phyloP scores from a whole-genome alignment of 83 land plant genomes.

The Picea abies region DNA sequence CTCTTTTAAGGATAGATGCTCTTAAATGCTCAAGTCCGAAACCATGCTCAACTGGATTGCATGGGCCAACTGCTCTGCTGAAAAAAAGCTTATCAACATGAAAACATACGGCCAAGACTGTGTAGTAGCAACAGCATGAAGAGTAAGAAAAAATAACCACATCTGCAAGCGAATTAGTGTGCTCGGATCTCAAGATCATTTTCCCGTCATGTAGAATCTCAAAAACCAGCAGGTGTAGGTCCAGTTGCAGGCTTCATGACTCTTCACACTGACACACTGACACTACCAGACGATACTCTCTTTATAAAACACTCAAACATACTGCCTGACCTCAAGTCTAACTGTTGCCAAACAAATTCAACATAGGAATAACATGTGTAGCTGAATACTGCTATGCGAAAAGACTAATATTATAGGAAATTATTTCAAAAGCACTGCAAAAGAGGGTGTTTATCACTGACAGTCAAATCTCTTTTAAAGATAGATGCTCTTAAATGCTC shows the following conservation, averaged over 20 bases:
- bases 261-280: constrained; percentile 1
- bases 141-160: background rate
- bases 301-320: constrained; percentile 2
- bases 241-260: background rate
- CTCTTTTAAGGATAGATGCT: background rate
- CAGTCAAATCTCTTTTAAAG: constrained; percentile 5
- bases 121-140: constrained; percentile 2
- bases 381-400: constrained; percentile 6
- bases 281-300: constrained; percentile 1
- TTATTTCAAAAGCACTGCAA: constrained; percentile 7
- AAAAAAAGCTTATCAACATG: constrained; percentile 9
- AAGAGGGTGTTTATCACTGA: background rate
- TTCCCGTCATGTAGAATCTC: constrained; percentile 10
- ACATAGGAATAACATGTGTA: constrained; percentile 7
- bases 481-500: background rate
- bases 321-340: background rate
- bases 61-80: background rate
- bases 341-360: constrained; percentile 16
- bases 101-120: constrained; percentile 4
- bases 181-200: constrained; percentile 5
- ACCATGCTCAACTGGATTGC: constrained; percentile 2
- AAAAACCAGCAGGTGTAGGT: background rate
- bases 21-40: background rate
- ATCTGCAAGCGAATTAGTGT: background rate
- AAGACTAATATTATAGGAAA: constrained; percentile 4